Base-by-base conservation (phyloP, 768 basidiomycete species). In the Lactifluus piperatus region DNA sequence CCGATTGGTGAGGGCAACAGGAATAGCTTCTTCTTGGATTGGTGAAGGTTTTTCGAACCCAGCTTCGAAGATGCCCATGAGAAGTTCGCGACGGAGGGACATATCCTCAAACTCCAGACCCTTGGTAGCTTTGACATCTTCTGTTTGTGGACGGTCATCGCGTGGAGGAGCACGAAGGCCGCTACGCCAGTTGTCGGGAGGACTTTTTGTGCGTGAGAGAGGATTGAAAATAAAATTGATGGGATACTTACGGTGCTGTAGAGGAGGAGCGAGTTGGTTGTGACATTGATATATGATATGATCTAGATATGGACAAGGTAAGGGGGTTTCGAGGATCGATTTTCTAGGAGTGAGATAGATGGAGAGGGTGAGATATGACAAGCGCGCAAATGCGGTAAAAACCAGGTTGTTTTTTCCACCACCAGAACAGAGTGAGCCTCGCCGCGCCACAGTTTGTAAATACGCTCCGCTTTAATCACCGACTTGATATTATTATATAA, bases 51-150 rank as follows among this genome's bases (percentile, higher is more conserved):
- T 85, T 75, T 98, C 95, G 71, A 94, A 95, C 57, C 95, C 95
- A 65, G 94, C 97, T 75, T 97, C 94, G 68, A 94, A 99, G 72
- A 98, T 97, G 68, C 95, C 95, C 95, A 99, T 98, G 71, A 99
- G 84, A 62, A 99, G 85, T 75, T 98, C 95, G 65, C 95, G 84
- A 56, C 88, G 83, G 69, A 95, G 80, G 72, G 76, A 82, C 85
- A 94, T 90, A 70, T 94, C 92, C 75, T 99, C 97, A 64, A 97
- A 99, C 70, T 97, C 94, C 67, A 85, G 79, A 62, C 95, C 95
- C 73, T 93, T 90, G 27, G 92, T 95, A 4, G 85, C 86, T 27
- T 87, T 90, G 58, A 99, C 95, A 76, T 99, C 95, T 75, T 94
- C 93, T 30, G 95, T 99, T 71, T 98, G 95, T 7, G 95, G 95